Conservation (phyloP, 2,329 filamentous ascomycete species). For the Ophiostoma montium region DNA sequence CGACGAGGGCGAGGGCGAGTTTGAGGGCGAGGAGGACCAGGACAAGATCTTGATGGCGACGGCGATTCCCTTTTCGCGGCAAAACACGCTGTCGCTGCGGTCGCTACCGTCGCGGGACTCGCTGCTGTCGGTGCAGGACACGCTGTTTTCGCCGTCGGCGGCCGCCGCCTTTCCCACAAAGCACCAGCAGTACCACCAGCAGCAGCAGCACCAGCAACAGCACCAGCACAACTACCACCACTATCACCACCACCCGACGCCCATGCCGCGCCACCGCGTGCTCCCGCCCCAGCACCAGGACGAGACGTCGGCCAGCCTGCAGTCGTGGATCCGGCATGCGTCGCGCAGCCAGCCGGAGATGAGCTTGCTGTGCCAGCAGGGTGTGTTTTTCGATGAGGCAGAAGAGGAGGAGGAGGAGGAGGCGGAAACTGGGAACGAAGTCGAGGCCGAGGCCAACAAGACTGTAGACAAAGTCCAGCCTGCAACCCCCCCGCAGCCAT, state of each 20-base stretch:
- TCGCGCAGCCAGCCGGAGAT: slow-evolving; percentile 4
- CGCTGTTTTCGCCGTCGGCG: neutral
- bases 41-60: slow-evolving; percentile 9
- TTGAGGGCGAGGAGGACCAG: neutral
- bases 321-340: slow-evolving; percentile 9
- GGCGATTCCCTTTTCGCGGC: slow-evolving; percentile 4
- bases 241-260: neutral
- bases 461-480: no score
- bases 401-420: neutral
- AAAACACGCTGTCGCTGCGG: neutral
- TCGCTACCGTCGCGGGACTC: slow-evolving; percentile 2
- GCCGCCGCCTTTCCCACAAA: no score
- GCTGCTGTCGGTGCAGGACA: neutral
- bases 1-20: slow-evolving; percentile 3
- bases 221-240: neutral
- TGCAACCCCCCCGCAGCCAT: neutral
- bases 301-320: slow-evolving; percentile 5
- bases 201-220: no score
- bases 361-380: neutral
- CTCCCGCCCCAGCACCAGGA: neutral
- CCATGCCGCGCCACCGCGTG: neutral
- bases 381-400: neutral
- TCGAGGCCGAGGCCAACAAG: no score
- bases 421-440: neutral
- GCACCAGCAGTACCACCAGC: no score